These are phyloP conservation scores for Fusarium lateritium DNA, from an alignment of 2,329 filamentous ascomycete species.

Conservation along the genomic window DNA sequence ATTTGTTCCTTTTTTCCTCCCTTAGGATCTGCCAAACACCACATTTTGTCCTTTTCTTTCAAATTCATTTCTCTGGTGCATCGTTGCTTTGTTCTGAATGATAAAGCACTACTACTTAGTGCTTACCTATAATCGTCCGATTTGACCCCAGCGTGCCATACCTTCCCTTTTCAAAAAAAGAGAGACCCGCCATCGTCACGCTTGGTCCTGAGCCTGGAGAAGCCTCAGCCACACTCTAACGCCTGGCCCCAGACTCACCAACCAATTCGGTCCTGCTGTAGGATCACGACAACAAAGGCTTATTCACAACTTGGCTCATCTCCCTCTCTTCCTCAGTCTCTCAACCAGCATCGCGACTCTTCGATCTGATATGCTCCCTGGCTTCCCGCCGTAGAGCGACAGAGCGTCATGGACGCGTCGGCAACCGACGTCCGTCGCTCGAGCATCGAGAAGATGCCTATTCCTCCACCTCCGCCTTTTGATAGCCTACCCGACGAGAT, in stretches of 20 bases:
- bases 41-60: slow-evolving; percentile 1
- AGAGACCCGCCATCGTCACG: slow-evolving; percentile 34
- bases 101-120: slow-evolving; percentile 20
- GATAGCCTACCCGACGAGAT: slow-evolving; percentile 76
- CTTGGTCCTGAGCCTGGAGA: slow-evolving; percentile 16
- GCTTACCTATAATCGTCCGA: slow-evolving; percentile 23
- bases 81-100: slow-evolving; percentile 15
- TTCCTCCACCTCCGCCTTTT: slow-evolving; percentile 59
- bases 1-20: slow-evolving; percentile 2
- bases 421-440: slow-evolving; percentile 50
- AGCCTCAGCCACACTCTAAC: slow-evolving; percentile 39
- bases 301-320: background rate
- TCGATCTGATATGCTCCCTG: slow-evolving; percentile 45
- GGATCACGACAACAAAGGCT: slow-evolving; percentile 16
- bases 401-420: slow-evolving; percentile 53
- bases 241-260: slow-evolving; percentile 19
- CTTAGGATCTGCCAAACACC: background rate
- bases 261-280: slow-evolving; percentile 16
- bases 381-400: slow-evolving; percentile 41
- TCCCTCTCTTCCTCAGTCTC: background rate
- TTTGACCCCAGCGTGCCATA: background rate
- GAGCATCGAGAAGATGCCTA: slow-evolving; percentile 54
- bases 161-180: slow-evolving; percentile 19
- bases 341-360: slow-evolving; percentile 10
- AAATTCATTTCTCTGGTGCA: background rate